These are phyloP conservation scores for Coemansia sp. DNA, from an alignment of 192 early-diverging fungal species.

Conservation along the genomic window DNA sequence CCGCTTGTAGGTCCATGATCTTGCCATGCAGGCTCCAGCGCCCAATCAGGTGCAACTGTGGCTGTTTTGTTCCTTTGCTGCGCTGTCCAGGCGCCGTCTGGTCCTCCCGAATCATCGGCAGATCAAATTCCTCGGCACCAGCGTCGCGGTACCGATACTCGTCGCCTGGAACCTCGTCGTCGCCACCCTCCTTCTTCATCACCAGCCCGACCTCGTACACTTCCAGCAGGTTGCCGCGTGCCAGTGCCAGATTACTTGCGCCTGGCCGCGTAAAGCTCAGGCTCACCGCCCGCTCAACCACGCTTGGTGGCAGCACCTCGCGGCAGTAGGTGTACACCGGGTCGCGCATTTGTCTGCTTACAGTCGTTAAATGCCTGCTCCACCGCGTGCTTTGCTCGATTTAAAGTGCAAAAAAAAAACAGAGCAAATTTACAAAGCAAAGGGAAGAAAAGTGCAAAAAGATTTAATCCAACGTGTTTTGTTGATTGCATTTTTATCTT, in stretches of 20 bases:
- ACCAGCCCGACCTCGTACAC: slow-evolving; percentile 44
- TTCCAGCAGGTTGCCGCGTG: slow-evolving; percentile 46
- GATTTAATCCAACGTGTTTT: too few species aligned
- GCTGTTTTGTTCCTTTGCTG: slow-evolving; percentile 21
- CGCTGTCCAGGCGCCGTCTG: not conserved
- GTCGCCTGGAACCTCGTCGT: slow-evolving; percentile 22
- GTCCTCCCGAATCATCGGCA: slow-evolving; percentile 41
- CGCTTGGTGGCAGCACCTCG: slow-evolving; percentile 45
- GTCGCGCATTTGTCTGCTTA: slow-evolving; percentile 36
- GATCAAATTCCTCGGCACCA: slow-evolving; percentile 29
- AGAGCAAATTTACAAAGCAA: too few species aligned
- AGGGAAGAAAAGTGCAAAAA: too few species aligned
- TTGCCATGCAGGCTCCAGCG: slow-evolving; percentile 46
- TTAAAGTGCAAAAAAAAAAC: too few species aligned
- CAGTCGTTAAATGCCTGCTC: too few species aligned
- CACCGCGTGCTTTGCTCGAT: too few species aligned
- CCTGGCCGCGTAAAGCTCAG: slow-evolving; percentile 43
- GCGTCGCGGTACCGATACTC: slow-evolving; percentile 30
- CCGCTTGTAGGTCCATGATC: slow-evolving; percentile 38
- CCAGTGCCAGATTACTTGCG: slow-evolving; percentile 42
- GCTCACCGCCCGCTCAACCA: slow-evolving; percentile 33
- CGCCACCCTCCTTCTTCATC: slow-evolving; percentile 8
- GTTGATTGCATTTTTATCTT: too few species aligned
- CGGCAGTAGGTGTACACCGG: slow-evolving; percentile 51
- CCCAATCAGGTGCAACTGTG: slow-evolving; percentile 37